A percentile compares a stretch with the other conserved stretches of the same genome.
These are phyloP conservation scores for Raffaelea ambrosiae DNA, from an alignment of 2,329 filamentous ascomycete species.

Conservation along the genomic window DNA sequence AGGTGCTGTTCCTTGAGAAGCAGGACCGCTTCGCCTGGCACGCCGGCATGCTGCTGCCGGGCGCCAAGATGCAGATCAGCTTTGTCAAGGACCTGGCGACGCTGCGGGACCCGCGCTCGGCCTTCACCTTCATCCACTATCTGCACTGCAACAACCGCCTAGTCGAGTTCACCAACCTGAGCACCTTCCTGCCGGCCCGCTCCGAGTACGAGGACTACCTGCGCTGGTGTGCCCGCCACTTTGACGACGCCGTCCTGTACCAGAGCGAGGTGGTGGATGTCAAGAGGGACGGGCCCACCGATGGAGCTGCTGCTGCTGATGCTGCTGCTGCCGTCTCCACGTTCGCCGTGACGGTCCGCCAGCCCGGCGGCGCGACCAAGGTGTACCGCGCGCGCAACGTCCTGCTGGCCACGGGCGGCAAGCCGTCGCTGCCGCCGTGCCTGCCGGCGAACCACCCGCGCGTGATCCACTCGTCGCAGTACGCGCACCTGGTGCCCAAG, in stretches of 20 bases:
- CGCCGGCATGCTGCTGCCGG: constrained; percentile 87
- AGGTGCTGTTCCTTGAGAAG: constrained; percentile 80
- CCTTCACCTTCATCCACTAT: constrained; percentile 96
- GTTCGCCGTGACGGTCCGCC: constrained; percentile 60
- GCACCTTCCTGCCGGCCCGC: constrained; percentile 78
- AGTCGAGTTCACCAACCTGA: constrained; percentile 82
- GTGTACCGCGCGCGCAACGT: constrained; percentile 56
- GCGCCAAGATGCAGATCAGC: constrained; percentile 94
- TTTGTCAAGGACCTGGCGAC: constrained; percentile 96
- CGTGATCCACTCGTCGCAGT: constrained; percentile 84
- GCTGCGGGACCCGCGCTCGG: constrained; percentile 74
- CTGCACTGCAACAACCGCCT: constrained; percentile 73
- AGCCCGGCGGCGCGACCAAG: constrained; percentile 49
- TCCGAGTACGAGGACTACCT: constrained; percentile 94
- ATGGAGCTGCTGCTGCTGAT: constrained; percentile 36
- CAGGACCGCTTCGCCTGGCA: constrained; percentile 85
- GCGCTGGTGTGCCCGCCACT: constrained; percentile 79
- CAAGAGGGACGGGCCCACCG: constrained; percentile 42
- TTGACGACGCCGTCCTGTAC: constrained; percentile 66
- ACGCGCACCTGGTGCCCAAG: constrained; percentile 55
- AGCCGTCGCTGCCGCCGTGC: constrained; percentile 60
- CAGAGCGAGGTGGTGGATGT: constrained; percentile 68
- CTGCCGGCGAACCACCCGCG: constrained; percentile 63
- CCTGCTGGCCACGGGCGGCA: constrained; percentile 48
- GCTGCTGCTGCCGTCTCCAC: constrained; percentile 39